Evolutionary conservation across 768 basidiomycete species (phyloP), one percentile per base, ranked within the genome.

Genomic region (Xanthoconium purpureum): DNA sequence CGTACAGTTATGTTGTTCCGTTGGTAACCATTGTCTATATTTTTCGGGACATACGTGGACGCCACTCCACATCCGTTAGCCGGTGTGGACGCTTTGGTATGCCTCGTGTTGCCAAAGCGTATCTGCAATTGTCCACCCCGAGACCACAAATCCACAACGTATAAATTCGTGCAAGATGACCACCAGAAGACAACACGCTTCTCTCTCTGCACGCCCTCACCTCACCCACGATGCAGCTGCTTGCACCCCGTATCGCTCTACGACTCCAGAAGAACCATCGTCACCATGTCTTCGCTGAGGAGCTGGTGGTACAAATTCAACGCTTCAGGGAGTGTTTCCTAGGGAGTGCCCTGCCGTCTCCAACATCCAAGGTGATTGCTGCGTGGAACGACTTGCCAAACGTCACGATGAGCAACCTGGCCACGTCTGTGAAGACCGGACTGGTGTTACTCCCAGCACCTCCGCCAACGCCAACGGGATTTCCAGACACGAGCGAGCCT

Each of bases 321-420:
- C 58, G 48, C n/a, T n/a, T 71, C 49, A 55, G 52, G 46, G 39
- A 37, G n/a, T 65, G 48, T 42, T 66, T 71, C 53, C 17, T 39
- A 7, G 57, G 44, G 3, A 29, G 12, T 20, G 36, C 0, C 24
- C 57, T 71, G 6, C 70, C 68, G 6, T 11, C 42, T 0, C 66
- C 71, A n/a, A 47, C 54, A 15, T 47, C 37, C 14, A 35, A 54
- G 32, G 50, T 66, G 37, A 55, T n/a, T 44, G 61, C 54, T n/a
- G 60, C 61, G 13, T 71, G 70, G 70, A 40, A 49, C 9, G 50
- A 59, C 36, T n/a, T 70, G 32, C 71, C 71, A n/a, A 71, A 71
- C 18, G 12, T 47, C 8, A 71, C 14, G 6, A 18, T 47, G 29
- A 47, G 60, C 14, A 36, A 44, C 48, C 29, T 61, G n/a, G 40